These are phyloP conservation scores for Neophaeococcomyces aloes DNA, from an alignment of 2,329 filamentous ascomycete genomes.

Conservation along the genomic window DNA sequence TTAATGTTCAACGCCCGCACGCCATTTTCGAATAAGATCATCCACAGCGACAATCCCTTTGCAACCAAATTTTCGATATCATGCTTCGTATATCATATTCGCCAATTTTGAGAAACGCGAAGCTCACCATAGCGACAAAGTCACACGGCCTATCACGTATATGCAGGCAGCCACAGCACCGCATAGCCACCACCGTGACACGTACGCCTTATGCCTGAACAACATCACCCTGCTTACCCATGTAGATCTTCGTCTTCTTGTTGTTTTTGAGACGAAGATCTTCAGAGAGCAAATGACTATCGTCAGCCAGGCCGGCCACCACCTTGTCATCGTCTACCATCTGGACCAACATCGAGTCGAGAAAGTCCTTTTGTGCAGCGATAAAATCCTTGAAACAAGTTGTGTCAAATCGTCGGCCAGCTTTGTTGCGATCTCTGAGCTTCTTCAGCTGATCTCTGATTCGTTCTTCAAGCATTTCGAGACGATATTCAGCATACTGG, in stretches of 20 bases:
- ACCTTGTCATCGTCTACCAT: conserved; percentile 33
- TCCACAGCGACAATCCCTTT: too few relatives aligned
- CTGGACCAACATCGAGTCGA: conserved; percentile 32
- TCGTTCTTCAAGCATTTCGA: conserved; percentile 53
- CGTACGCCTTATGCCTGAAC: background rate
- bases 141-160: too few relatives aligned
- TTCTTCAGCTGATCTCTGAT: conserved; percentile 37
- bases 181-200: background rate
- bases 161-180: background rate
- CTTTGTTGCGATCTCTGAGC: conserved; percentile 25
- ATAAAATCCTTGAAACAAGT: conserved; percentile 24
- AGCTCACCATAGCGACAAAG: too few relatives aligned
- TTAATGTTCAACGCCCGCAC: background rate
- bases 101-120: too few relatives aligned
- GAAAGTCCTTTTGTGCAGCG: conserved; percentile 22
- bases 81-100: too few relatives aligned
- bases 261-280: conserved; percentile 25
- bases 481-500: conserved; percentile 52
- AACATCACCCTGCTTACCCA: background rate
- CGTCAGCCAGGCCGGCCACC: conserved; percentile 27
- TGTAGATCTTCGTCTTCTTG: conserved; percentile 16
- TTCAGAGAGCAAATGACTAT: conserved; percentile 29
- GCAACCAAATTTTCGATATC: too few relatives aligned
- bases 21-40: too few relatives aligned
- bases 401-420: conserved; percentile 26